A percentile compares a stretch with the other conserved stretches of the same genome.
Evolutionary conservation across 441 rosid genomes (phyloP).

Genomic region (Pelargonium myrrhifolium): DNA sequence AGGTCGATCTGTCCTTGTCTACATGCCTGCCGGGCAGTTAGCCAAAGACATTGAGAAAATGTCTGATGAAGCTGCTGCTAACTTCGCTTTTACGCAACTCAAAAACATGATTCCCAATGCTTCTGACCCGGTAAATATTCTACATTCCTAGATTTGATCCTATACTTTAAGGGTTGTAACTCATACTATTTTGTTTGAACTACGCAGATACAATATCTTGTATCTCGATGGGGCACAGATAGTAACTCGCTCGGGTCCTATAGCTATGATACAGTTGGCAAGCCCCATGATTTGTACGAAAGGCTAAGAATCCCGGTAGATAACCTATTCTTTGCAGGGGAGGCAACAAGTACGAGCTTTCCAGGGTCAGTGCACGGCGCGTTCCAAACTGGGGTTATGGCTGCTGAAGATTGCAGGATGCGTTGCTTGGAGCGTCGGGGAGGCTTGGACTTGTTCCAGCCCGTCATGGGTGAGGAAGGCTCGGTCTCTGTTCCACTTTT

Average conservation of each 20-base stretch:
- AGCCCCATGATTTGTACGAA: not conserved
- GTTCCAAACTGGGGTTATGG: not conserved
- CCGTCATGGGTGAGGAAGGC: constrained; percentile 1
- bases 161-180: too few species aligned
- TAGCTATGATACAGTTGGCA: not conserved
- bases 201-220: constrained; percentile 68
- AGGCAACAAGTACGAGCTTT: not conserved
- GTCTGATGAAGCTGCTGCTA: constrained; percentile 85
- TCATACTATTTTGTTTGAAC: not conserved
- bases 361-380: not conserved
- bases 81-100: constrained; percentile 72
- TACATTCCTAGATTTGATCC: not conserved
- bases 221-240: constrained; percentile 90
- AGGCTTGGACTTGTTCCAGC: not conserved
- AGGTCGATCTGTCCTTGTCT: constrained; percentile 70
- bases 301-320: not conserved
- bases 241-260: not conserved
- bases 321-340: constrained; percentile 5
- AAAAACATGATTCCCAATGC: constrained; percentile 90
- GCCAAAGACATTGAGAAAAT: constrained; percentile 90
- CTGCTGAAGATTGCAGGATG: constrained; percentile 3
- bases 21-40: constrained; percentile 96
- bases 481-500: not conserved
- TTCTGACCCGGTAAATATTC: constrained; percentile 48
- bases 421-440: not conserved